Conservation (phyloP, 495 filamentous ascomycete species). For the Tuber brumale region DNA sequence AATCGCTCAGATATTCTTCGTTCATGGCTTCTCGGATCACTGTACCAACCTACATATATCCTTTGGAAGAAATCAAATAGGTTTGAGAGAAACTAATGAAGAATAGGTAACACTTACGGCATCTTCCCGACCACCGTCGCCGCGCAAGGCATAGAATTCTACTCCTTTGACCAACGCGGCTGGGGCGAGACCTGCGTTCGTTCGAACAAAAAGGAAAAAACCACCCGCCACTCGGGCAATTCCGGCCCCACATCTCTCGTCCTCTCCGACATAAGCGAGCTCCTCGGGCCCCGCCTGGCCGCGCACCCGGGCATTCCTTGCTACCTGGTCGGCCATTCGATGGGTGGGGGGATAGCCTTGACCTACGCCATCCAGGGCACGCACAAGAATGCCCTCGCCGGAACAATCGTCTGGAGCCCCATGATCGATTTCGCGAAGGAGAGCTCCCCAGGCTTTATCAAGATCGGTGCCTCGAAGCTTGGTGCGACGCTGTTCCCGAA, state of each 20-base stretch:
- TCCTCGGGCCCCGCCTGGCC: conserved; percentile 50
- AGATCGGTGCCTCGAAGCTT: conserved; percentile 56
- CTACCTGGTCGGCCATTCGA: conserved; percentile 80
- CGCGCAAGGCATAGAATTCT: conserved; percentile 62
- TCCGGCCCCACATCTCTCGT: conserved; percentile 66
- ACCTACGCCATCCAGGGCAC: conserved; percentile 45
- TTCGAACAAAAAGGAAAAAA: conserved; percentile 44
- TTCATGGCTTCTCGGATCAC: conserved; percentile 89
- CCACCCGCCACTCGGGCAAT: conserved; percentile 52
- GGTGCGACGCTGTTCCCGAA: conserved; percentile 50
- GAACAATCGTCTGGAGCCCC: conserved; percentile 50
- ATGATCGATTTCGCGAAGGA: conserved; percentile 61
- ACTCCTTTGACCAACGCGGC: conserved; percentile 73
- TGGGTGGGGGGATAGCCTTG: conserved; percentile 68
- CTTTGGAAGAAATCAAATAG: conserved; percentile 1
- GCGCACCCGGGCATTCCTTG: conserved; percentile 50
- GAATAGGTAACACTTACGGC: conserved; percentile 57
- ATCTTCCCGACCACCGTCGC: conserved; percentile 63
- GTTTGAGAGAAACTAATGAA: conserved; percentile 1
- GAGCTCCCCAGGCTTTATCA: conserved; percentile 54
- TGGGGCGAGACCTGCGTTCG: conserved; percentile 47
- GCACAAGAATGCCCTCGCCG: conserved; percentile 40
- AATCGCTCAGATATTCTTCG: conserved; percentile 63
- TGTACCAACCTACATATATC: conserved; percentile 38
- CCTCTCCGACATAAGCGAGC: conserved; percentile 66